Conservation (phyloP, 768 basidiomycete genomes). For the Pleurotus sapidus region DNA sequence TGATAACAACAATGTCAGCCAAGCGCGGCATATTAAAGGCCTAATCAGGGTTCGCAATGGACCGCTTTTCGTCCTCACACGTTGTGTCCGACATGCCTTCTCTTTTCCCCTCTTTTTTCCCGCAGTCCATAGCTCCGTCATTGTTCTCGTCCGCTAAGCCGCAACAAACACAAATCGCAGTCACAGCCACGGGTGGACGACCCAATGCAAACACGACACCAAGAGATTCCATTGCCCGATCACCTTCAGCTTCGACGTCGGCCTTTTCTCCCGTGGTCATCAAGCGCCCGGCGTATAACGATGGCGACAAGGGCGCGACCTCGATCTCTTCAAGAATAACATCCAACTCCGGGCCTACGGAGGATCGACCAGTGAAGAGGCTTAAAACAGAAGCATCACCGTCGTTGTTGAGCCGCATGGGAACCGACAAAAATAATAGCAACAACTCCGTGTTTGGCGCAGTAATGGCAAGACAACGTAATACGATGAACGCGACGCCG, state of each 20-base stretch:
- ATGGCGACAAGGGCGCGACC: background rate
- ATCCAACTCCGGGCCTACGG: no score
- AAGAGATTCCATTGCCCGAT: background rate
- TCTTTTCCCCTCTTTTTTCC: constrained; percentile 29
- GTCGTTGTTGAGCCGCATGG: constrained; percentile 43
- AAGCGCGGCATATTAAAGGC: constrained; percentile 31
- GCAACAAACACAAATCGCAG: background rate
- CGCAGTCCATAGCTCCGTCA: constrained; percentile 34
- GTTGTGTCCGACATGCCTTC: constrained; percentile 35
- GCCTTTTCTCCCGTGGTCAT: background rate
- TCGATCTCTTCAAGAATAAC: no score
- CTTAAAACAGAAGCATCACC: constrained; percentile 26
- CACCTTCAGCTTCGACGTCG: background rate
- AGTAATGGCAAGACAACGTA: constrained; percentile 3
- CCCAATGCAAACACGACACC: background rate
- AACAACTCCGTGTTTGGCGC: background rate
- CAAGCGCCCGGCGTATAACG: background rate
- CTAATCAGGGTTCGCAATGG: constrained; percentile 59
- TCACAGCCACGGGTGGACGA: background rate
- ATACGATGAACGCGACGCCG: constrained; percentile 14
- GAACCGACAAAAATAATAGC: constrained; percentile 7
- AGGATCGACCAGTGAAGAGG: constrained; percentile 30
- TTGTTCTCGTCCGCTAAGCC: background rate
- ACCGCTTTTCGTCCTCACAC: constrained; percentile 31
- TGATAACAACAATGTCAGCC: constrained; percentile 17